These are phyloP conservation scores for Phialocephala subalpina DNA, from an alignment of 2,329 filamentous ascomycete species.

Conservation along the genomic window DNA sequence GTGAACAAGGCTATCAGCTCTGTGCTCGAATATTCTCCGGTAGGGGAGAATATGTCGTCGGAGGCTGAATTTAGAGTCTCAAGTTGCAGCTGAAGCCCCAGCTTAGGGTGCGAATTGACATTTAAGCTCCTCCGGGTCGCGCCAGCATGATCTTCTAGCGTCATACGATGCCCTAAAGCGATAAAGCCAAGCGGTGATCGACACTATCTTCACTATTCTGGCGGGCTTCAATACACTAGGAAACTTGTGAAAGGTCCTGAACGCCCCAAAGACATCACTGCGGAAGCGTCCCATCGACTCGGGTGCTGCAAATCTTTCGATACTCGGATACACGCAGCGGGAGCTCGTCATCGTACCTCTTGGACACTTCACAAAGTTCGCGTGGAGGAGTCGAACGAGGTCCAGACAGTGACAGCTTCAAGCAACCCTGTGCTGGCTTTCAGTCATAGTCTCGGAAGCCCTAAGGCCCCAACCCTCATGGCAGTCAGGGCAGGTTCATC, in stretches of 20 bases:
- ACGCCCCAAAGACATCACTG: constrained; percentile 2
- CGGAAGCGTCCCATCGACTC: constrained; percentile 9
- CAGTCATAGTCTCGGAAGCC: constrained; percentile 19
- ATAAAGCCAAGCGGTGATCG: constrained; percentile 1
- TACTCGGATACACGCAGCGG: not conserved
- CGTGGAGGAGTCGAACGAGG: not conserved
- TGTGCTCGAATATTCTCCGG: constrained; percentile 8
- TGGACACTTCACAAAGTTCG: not conserved
- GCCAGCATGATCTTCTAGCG: constrained; percentile 25
- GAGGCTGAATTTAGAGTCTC: constrained; percentile 11
- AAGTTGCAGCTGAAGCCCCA: constrained; percentile 1
- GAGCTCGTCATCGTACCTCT: constrained; percentile 1
- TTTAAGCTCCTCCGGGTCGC: constrained; percentile 28
- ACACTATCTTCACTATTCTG: not conserved
- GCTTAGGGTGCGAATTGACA: constrained; percentile 20
- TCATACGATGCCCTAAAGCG: constrained; percentile 16
- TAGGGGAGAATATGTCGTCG: constrained; percentile 13
- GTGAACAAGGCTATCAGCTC: constrained; percentile 2
- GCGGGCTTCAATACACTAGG: not conserved
- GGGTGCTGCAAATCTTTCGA: constrained; percentile 2
- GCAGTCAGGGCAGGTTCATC: too few relatives aligned
- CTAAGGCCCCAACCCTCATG: constrained; percentile 17
- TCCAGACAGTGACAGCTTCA: not conserved
- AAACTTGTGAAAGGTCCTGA: not conserved
- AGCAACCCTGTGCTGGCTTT: not conserved